phyloP scores from a whole-genome alignment of 2,329 filamentous ascomycete species.

The Corynespora cassiicola region DNA sequence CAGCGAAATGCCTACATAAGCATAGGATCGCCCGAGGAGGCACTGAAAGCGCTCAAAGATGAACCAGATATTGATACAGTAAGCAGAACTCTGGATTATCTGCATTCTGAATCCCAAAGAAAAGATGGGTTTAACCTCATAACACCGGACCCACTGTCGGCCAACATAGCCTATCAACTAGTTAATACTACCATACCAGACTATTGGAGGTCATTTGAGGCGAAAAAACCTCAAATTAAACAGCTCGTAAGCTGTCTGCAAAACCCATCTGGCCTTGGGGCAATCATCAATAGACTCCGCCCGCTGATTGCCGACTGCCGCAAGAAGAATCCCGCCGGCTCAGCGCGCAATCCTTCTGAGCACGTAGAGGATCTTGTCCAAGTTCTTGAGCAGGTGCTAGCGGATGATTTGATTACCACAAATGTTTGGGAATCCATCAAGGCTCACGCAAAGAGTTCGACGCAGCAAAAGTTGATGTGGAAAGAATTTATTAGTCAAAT shows the following conservation, averaged over 20 bases:
- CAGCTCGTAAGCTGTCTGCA: constrained; percentile 70
- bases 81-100: constrained; percentile 59
- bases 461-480: constrained; percentile 64
- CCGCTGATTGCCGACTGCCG: constrained; percentile 56
- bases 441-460: constrained; percentile 45
- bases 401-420: constrained; percentile 49
- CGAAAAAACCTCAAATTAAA: constrained; percentile 54
- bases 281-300: constrained; percentile 73
- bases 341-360: constrained; percentile 34
- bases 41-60: constrained; percentile 64
- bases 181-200: constrained; percentile 78
- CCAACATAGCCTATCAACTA: constrained; percentile 77
- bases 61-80: constrained; percentile 69
- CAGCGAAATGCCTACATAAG: constrained; percentile 2
- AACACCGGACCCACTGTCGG: constrained; percentile 69
- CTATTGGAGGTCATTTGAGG: constrained; percentile 69
- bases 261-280: constrained; percentile 79
- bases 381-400: constrained; percentile 52
- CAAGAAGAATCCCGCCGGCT: constrained; percentile 41
- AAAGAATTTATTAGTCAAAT: constrained; percentile 66
- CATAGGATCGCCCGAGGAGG: constrained; percentile 53
- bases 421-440: constrained; percentile 55
- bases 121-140: constrained; percentile 61
- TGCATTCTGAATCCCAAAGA: constrained; percentile 43
- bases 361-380: constrained; percentile 51